Evolutionary conservation across 1,284 basidiomycete species (phyloP), one percentile per base, ranked within the genome.

Genomic region (Hymenochaete sp.): DNA sequence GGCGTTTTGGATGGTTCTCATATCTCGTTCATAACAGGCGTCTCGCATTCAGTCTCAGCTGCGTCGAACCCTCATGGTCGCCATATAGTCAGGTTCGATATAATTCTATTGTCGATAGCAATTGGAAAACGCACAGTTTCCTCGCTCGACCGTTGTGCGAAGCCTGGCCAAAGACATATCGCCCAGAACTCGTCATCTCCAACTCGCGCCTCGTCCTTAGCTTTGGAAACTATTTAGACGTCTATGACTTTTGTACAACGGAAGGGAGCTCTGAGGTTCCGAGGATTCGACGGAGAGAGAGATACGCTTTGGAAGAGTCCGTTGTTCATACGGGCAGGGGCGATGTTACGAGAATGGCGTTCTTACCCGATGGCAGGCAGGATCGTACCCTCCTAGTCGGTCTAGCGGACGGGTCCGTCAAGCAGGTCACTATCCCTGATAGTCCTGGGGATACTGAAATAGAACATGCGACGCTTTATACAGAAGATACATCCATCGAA

Each of bases 111-210:
- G 60, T 71, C 1, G 80, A 85, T 55, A 51, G 56, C 3, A 66
- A 73, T 13, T 88, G 84, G 84, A 52, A 63, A 2, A 56, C 55
- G 11, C 57, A 60, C 37, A 55, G 62, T 41, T 82, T 84, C 51
- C 62, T 82, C 28, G 81, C 82, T 2, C 73, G 80, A 3, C 83
- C 83, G 1, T 66, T 87, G 11, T 73, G 77, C n/a, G 66, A 65
- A 27, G 69, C 74, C 13, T 86, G 84, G 84, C 35, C 55, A 8
- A 67, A 65, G 29, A 81, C 73, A 55, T 61, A 72, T 4, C 77
- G 75, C 45, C 77, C 84, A 5, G 54, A 68, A 6, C 57, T 87
- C n/a, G 73, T 78, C 11, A 68, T 78, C 49, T 81, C 70, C 43
- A 48, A 62, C 8, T 73, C 73, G 16, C 66, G 76, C 9, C 62